Evolutionary conservation across 805 yeast genomes (phyloP), one percentile per base, ranked within the genome.

Genomic region (Wickerhamiella spandovensis): DNA sequence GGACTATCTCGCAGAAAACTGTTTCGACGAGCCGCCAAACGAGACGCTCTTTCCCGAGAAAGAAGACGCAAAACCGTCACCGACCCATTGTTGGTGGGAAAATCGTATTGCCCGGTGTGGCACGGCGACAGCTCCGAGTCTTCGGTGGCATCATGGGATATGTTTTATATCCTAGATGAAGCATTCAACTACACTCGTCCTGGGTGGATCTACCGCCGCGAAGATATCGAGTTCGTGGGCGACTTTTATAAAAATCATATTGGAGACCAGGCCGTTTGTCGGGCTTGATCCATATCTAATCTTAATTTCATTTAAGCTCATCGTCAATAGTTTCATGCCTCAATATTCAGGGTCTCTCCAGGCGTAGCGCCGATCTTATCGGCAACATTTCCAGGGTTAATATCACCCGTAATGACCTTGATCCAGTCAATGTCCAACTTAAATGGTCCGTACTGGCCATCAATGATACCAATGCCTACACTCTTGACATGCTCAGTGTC

Each of bases 401-500:
- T 39, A 46, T 46, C 48, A 24, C 61, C 60, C 15, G 47, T 50
- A 15, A 79, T 73, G 25, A 78, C 87, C 61, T 81, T 83, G 51
- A 85, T 73, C 75, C 82, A 80, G 57, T 83, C 92, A 42, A 85
- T 66, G 53, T 82, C 75, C 53, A 85, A 70, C 42, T 75, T 72
- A 63, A 72, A 85, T 2, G 89, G 87, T 0, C 95, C 95, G 57
- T 78, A 81, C 62, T 79, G 82, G 50, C 81, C 76, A 63, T 86
- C 95, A 46, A 83, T 72, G 43, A 85, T 73, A 8, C 95, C 92
- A 32, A 85, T 66, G 1, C 95, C 95, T 18, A 85, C 69, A 3
- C 89, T 81, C 58, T 79, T 78, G 48, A 85, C 77, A 54, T 77
- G 76, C 20, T 76, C 70, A 58, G 75, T 77, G 62, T 84, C 82